Conservation (phyloP, 352 stramenopile genomes). For the Pythium biforme region DNA sequence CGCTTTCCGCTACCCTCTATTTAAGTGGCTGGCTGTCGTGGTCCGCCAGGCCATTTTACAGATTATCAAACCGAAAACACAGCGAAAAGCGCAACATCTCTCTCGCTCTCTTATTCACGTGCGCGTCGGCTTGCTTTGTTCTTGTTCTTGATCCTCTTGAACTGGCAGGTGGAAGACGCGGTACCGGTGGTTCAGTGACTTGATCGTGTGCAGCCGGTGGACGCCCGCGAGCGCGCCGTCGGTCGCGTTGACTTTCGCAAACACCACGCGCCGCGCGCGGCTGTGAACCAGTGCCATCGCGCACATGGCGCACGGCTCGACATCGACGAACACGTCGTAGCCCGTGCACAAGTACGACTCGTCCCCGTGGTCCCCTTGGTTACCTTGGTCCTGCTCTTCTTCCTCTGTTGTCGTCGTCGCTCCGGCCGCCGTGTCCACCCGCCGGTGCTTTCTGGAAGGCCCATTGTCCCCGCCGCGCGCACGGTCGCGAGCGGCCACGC, state of each 20-base stretch:
- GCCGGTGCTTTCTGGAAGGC: constrained; percentile 35
- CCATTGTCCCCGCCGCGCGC: constrained; percentile 26
- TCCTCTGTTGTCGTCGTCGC: too few relatives aligned
- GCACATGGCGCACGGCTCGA: constrained; percentile 87
- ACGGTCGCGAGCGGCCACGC: constrained; percentile 61
- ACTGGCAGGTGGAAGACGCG: constrained; percentile 65
- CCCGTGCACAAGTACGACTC: constrained; percentile 88
- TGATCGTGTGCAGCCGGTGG: constrained; percentile 76
- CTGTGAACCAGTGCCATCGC: constrained; percentile 90
- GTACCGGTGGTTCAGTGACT: constrained; percentile 89
- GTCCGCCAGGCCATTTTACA: background rate
- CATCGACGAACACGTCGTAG: constrained; percentile 85
- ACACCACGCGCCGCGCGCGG: constrained; percentile 77
- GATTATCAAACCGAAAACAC: background rate
- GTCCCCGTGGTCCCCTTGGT: too few relatives aligned
- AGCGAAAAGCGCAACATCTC: background rate
- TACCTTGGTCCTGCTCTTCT: too few relatives aligned
- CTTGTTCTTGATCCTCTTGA: background rate
- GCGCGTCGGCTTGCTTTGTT: too few relatives aligned
- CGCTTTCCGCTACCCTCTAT: background rate
- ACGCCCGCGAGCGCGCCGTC: constrained; percentile 65
- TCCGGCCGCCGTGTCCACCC: background rate
- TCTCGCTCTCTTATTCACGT: background rate
- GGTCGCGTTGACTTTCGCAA: constrained; percentile 45
- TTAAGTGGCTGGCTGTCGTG: background rate